Evolutionary conservation across 2,329 filamentous ascomycete species (phyloP).

Genomic region (Exophiala alcalophila): DNA sequence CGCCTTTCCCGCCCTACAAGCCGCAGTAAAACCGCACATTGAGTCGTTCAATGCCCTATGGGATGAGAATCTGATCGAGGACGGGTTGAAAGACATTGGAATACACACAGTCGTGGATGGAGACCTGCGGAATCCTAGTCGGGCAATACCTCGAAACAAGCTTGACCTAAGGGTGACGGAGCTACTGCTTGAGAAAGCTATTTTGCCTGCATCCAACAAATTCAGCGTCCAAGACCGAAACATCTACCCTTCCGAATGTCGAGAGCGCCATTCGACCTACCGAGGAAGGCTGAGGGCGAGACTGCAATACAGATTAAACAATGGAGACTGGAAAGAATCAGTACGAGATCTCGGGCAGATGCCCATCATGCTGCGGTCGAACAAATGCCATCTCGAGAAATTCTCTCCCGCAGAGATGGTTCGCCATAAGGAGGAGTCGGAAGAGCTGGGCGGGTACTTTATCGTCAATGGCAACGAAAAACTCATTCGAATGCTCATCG

Average conservation of each 20-base stretch:
- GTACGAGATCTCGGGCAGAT: constrained; percentile 82
- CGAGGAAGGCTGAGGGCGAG: constrained; percentile 79
- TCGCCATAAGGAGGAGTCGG: constrained; percentile 85
- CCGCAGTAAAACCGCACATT: constrained; percentile 86
- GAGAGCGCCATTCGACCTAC: constrained; percentile 90
- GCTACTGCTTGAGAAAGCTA: constrained; percentile 76
- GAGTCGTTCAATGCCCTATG: constrained; percentile 95
- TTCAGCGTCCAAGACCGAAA: constrained; percentile 74
- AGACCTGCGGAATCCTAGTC: constrained; percentile 41
- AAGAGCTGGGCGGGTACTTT: constrained; percentile 95
- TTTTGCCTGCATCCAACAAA: constrained; percentile 78
- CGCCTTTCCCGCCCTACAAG: constrained; percentile 81
- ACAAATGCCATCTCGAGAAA: constrained; percentile 83
- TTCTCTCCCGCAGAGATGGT: constrained; percentile 81
- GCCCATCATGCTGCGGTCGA: constrained; percentile 92
- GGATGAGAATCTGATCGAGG: constrained; percentile 68
- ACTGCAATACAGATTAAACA: constrained; percentile 82
- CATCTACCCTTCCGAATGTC: constrained; percentile 86
- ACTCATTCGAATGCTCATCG: constrained; percentile 85
- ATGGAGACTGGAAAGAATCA: constrained; percentile 78
- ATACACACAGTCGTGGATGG: constrained; percentile 84
- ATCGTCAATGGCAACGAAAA: constrained; percentile 98
- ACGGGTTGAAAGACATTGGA: constrained; percentile 83
- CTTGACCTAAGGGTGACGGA: constrained; percentile 76
- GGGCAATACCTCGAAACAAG: constrained; percentile 57